phyloP scores from a whole-genome alignment of 441 rosid species.

The Gossypium lobatum region DNA sequence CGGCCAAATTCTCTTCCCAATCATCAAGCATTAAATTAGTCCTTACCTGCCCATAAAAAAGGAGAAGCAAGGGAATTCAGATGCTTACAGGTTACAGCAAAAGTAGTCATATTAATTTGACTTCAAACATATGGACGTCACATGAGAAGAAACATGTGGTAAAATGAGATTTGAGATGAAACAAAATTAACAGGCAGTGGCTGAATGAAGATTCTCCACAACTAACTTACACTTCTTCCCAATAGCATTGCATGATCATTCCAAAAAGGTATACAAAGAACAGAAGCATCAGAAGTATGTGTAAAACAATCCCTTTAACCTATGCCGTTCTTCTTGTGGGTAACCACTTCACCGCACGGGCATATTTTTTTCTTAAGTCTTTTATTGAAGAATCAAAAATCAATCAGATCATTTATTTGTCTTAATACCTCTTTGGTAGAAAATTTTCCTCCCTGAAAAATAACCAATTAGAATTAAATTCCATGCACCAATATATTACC shows the following conservation, averaged over 20 bases:
- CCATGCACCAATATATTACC: constrained; percentile 35
- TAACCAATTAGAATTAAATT: background rate
- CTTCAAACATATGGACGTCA: background rate
- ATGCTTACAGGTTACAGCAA: constrained; percentile 1
- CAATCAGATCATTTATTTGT: background rate
- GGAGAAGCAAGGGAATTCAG: constrained; percentile 12
- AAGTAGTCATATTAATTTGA: background rate
- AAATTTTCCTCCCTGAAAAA: background rate
- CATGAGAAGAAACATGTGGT: no score
- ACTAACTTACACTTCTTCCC: background rate
- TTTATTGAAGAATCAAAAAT: background rate
- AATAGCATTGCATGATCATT: background rate
- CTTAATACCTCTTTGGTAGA: background rate
- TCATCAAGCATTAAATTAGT: constrained; percentile 82
- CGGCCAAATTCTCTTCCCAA: constrained; percentile 98
- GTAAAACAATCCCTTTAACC: background rate
- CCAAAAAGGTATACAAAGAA: background rate
- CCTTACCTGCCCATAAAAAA: constrained; percentile 42
- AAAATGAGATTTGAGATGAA: no score
- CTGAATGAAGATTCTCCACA: background rate
- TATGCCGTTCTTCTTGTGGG: background rate
- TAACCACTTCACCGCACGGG: background rate
- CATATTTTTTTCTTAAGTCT: background rate
- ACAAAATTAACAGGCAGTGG: background rate
- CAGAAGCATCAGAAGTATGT: background rate